These are phyloP conservation scores for Mytilinidion resinicola DNA, from an alignment of 495 filamentous ascomycete species.

Conservation along the genomic window DNA sequence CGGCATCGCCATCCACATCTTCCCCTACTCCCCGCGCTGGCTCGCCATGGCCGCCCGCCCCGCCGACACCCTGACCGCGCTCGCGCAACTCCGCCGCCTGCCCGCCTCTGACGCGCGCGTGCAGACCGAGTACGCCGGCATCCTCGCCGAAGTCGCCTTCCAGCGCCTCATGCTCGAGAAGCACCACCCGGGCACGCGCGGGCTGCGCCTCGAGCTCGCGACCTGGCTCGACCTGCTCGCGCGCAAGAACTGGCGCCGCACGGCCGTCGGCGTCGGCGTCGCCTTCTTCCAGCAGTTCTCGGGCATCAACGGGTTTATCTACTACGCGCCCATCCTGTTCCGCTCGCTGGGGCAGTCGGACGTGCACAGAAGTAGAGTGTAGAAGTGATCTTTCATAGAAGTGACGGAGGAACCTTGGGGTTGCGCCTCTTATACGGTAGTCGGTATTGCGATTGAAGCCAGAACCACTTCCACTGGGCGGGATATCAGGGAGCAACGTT, in stretches of 20 bases:
- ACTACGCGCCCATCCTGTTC: constrained; percentile 54
- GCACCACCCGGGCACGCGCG: constrained; percentile 22
- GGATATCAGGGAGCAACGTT: too few species aligned
- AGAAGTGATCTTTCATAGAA: too few species aligned
- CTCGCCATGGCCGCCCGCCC: constrained; percentile 29
- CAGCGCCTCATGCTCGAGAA: constrained; percentile 23
- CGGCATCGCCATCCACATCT: constrained; percentile 23
- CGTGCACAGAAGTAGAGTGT: too few species aligned
- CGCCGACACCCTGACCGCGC: constrained; percentile 24
- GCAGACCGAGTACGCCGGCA: constrained; percentile 31
- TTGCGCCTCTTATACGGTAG: too few species aligned
- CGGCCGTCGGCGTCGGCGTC: constrained; percentile 47
- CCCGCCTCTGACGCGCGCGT: constrained; percentile 27
- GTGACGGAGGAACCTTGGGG: too few species aligned
- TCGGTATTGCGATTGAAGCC: too few species aligned
- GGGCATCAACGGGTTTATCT: constrained; percentile 37
- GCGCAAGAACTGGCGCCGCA: constrained; percentile 49
- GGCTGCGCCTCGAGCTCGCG: constrained; percentile 22
- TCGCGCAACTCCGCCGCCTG: constrained; percentile 28
- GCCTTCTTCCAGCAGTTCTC: constrained; percentile 49
- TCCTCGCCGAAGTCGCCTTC: constrained; percentile 31
- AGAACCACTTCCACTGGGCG: too few species aligned
- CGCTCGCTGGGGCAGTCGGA: constrained; percentile 51
- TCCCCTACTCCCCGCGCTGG: constrained; percentile 35
- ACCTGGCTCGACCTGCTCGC: constrained; percentile 33